Evolutionary conservation across 768 basidiomycete genomes (phyloP).

Genomic region (Harrya chromipes): DNA sequence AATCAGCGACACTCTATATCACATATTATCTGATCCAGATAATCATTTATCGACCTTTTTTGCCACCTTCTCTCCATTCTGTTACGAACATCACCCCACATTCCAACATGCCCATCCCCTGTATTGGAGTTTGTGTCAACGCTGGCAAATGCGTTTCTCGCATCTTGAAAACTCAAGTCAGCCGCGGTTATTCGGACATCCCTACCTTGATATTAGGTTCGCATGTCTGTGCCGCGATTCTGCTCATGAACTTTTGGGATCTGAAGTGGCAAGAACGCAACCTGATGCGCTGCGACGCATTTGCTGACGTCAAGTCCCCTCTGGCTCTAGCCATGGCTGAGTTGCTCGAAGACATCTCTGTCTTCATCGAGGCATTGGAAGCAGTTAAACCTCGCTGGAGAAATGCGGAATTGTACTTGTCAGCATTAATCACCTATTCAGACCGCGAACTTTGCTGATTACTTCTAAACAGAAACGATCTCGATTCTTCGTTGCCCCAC

Average conservation of each 20-base stretch:
- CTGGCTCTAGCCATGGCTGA: slow-evolving; percentile 29
- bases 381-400: slow-evolving; percentile 30
- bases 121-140: slow-evolving; percentile 54
- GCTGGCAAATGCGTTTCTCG: slow-evolving; percentile 59
- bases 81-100: slow-evolving; percentile 22
- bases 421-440: slow-evolving; percentile 23
- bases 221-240: slow-evolving; percentile 48
- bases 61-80: slow-evolving; percentile 39
- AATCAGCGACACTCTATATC: slow-evolving; percentile 55
- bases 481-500: slow-evolving; percentile 28
- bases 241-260: slow-evolving; percentile 60
- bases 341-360: slow-evolving; percentile 26
- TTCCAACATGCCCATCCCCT: slow-evolving; percentile 42
- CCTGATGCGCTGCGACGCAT: slow-evolving; percentile 20
- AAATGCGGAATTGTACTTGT: slow-evolving; percentile 33
- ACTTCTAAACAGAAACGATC: slow-evolving; percentile 23
- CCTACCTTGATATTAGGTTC: slow-evolving; percentile 44
- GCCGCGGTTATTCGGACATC: slow-evolving; percentile 42
- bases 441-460: slow-evolving; percentile 35
- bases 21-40: slow-evolving; percentile 64
- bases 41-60: slow-evolving; percentile 68
- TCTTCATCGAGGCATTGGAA: slow-evolving; percentile 30
- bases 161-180: slow-evolving; percentile 53
- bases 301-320: slow-evolving; percentile 32
- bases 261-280: slow-evolving; percentile 45